Base-by-base conservation (phyloP, 73 alveolate genomes). In the Blepharisma stoltei region DNA sequence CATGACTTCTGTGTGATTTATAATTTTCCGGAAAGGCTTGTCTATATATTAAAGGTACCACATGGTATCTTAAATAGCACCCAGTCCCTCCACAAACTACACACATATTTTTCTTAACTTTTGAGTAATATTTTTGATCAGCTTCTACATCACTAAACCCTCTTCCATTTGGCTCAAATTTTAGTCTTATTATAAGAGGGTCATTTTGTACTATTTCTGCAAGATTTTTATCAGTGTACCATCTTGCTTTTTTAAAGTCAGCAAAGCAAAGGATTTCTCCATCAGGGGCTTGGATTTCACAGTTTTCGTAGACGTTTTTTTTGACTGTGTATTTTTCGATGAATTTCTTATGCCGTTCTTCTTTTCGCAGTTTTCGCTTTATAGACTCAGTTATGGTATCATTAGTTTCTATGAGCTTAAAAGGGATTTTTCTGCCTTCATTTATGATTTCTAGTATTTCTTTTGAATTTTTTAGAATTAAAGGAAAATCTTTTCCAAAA, bases 1-100 rank as follows among this genome's bases (percentile, higher is more conserved):
- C 99, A 83, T 96, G 99, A 27, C 98, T 89, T 79, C 98, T 83
- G 69, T 94, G 99, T 54, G 94, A 71, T 88, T 96, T 96, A 81
- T 83, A 87, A 78, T 92, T 87, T 75, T 83, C 94, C 1, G 99
- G 98, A 81, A 95, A 89, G 70, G 78, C 81, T 47, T 83, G 77
- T 76, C 98, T 84, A 77, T 89, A 94, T 23, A 92, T 38, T 48
- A 92, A 50, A 46, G 98, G 98, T 0, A 94, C 82, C 25, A 94
- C 91, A 69, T 89, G 96, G 81, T 83, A 88, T 81, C 97, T 88
- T 71, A 93, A 79, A 83, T 89, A 94, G 76, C 89, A 83, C 18
- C 84, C 78, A 6, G 73, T 81, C 6, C 67, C 78, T 1, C 98
- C 98, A 73, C 98, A 94, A 11, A 76, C 83, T 11, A 94, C 98